Evolutionary conservation across 2,329 filamentous ascomycete genomes (phyloP).

Genomic region (Diaporthe caulivora): DNA sequence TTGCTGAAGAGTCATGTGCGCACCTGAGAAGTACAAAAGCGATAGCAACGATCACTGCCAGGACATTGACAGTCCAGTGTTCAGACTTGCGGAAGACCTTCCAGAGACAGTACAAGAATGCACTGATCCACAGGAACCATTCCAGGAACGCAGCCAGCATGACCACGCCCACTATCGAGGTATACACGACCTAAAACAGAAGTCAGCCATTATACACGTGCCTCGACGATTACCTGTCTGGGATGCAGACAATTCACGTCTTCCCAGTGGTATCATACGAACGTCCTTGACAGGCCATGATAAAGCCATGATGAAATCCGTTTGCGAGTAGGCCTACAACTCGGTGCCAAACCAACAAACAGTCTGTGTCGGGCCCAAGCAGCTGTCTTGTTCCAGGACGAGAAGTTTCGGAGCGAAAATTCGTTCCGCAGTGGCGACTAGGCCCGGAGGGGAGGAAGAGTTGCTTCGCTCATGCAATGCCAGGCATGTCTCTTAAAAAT

Average conservation of each 20-base stretch:
- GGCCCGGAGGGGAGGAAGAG: background rate
- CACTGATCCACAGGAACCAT: conserved; percentile 95
- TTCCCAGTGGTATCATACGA: conserved; percentile 38
- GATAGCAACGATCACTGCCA: conserved; percentile 81
- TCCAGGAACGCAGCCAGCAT: conserved; percentile 90
- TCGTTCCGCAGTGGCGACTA: background rate
- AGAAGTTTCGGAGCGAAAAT: background rate
- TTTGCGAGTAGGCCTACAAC: background rate
- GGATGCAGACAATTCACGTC: too few relatives aligned
- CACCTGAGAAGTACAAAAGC: conserved; percentile 84
- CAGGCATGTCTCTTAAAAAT: conserved; percentile 27
- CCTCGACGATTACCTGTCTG: background rate
- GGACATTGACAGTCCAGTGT: conserved; percentile 82
- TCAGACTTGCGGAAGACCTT: conserved; percentile 94
- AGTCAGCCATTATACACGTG: conserved; percentile 39
- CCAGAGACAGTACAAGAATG: conserved; percentile 89
- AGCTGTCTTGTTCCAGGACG: background rate
- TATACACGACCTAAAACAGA: conserved; percentile 80
- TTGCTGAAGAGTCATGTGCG: conserved; percentile 40
- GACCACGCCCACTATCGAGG: conserved; percentile 81
- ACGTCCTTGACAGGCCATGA: conserved; percentile 51
- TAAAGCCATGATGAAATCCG: conserved; percentile 34
- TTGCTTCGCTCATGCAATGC: conserved; percentile 16
- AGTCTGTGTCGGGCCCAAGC: background rate
- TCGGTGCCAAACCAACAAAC: background rate